phyloP scores from a whole-genome alignment of 257 asterid genomes.

The Solanum medicagineum region DNA sequence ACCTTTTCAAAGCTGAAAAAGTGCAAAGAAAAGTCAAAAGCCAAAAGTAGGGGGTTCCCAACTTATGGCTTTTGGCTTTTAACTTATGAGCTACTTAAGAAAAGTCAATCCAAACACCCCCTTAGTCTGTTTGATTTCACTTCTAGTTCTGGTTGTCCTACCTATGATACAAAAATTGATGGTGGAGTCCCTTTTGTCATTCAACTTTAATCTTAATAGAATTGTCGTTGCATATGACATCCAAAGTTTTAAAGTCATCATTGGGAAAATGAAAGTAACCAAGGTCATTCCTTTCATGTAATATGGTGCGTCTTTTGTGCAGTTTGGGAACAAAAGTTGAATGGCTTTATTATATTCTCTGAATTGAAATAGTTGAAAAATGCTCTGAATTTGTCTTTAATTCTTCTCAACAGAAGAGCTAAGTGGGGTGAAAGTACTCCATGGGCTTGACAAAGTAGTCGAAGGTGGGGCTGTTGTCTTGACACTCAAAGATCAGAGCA shows the following conservation, averaged over 20 bases:
- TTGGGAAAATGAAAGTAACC: neutral
- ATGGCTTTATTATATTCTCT: neutral
- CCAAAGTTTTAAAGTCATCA: neutral
- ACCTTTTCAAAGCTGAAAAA: too few relatives aligned
- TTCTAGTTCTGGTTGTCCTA: neutral
- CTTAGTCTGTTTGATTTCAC: neutral
- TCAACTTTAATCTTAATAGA: neutral
- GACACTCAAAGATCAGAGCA: conserved; percentile 94
- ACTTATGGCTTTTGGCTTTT: too few relatives aligned
- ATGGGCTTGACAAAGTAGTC: conserved; percentile 34
- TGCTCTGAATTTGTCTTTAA: conserved; percentile 6
- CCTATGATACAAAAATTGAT: neutral
- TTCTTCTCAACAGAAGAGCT: conserved; percentile 35
- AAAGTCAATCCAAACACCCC: too few relatives aligned
- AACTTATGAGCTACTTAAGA: too few relatives aligned
- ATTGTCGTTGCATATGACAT: neutral
- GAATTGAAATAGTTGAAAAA: neutral
- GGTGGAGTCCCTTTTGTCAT: neutral
- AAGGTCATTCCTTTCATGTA: neutral
- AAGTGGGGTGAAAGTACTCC: conserved; percentile 80
- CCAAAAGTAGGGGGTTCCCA: too few relatives aligned
- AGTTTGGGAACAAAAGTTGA: neutral
- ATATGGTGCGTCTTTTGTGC: neutral
- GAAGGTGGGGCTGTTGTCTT: conserved; percentile 49
- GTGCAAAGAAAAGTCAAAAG: too few relatives aligned